phyloP scores from a whole-genome alignment of 73 alveolate genomes.

The Uronychia binucleata region DNA sequence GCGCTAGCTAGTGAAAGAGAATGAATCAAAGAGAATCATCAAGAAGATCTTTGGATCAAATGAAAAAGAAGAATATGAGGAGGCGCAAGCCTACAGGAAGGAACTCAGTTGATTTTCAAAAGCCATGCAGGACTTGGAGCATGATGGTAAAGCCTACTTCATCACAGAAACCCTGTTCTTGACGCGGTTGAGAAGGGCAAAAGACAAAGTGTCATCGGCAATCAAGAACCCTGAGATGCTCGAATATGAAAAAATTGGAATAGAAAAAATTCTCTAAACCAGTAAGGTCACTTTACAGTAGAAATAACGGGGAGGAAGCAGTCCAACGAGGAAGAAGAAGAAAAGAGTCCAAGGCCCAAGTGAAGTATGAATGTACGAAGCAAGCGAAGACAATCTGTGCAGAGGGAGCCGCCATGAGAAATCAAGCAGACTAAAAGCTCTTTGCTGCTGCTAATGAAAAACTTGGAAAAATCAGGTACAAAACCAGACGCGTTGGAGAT shows the following conservation, averaged over 20 bases:
- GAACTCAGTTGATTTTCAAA: background rate
- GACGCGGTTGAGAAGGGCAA: background rate
- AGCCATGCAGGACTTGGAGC: background rate
- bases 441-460: background rate
- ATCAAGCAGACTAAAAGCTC: background rate
- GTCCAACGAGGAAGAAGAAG: background rate
- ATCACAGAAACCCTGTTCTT: background rate
- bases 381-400: background rate
- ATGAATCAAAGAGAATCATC: background rate
- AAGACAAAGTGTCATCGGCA: background rate
- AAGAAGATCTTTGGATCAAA: background rate
- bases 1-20: background rate
- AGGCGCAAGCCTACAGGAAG: background rate
- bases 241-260: background rate
- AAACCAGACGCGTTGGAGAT: background rate
- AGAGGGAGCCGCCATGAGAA: background rate
- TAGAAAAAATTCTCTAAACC: background rate
- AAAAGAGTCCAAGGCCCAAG: background rate
- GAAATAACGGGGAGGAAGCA: background rate
- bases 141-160: background rate
- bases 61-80: background rate
- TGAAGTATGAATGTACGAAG: background rate
- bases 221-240: background rate
- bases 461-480: background rate
- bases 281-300: background rate